Base-by-base conservation (phyloP, 129 eudicot genomes). In the Chrysanthemum makinoi region DNA sequence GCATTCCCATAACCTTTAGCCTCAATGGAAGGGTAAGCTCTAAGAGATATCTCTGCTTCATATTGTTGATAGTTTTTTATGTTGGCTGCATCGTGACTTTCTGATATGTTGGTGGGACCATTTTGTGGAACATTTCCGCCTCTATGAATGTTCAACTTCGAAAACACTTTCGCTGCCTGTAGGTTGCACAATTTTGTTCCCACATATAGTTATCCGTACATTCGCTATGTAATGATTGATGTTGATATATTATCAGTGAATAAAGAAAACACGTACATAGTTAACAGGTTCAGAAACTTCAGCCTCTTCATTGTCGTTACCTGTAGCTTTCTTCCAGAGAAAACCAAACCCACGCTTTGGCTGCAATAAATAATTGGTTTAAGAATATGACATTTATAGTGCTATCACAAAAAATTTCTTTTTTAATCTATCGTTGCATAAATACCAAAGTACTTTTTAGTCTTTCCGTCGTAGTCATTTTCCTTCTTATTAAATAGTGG, bases 91-190 rank as follows among this genome's bases (percentile, higher is more conserved):
- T 72, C 77, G 5, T 64, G 77, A 55, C 68, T 71, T 19, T 59
- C 55, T 8, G 79, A 43, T 33, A 15, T 43, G 65, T 76, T 62
- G 20, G 55, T 72, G 6, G 26, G 55, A 70, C 69, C 80, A 56
- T 66, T 76, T 44, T 75, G 83, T 26, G 53, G 83, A 8, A 64
- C 63, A 70, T 28, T 81, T 70, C 75, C 44, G 18, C 54, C 43
- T 70, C 81, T 85, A 70, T 81, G 74, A 72, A 82, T 83, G 50
- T 72, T 75, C 66, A 87, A 70, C 79, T 83, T 85, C 18, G 89
- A 66, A 19, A 90, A 78, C 19, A 88, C 55, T 79, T 86, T 86
- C 24, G 83, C 86, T 22, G 88, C 97, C 96, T 91, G 64, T 81
- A 84, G 9, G 10, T 14, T 64, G 10, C 10, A 64, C 52, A 64